Base-by-base conservation (phyloP, 108 stramenopile species). In the Conticribra guillardii region DNA sequence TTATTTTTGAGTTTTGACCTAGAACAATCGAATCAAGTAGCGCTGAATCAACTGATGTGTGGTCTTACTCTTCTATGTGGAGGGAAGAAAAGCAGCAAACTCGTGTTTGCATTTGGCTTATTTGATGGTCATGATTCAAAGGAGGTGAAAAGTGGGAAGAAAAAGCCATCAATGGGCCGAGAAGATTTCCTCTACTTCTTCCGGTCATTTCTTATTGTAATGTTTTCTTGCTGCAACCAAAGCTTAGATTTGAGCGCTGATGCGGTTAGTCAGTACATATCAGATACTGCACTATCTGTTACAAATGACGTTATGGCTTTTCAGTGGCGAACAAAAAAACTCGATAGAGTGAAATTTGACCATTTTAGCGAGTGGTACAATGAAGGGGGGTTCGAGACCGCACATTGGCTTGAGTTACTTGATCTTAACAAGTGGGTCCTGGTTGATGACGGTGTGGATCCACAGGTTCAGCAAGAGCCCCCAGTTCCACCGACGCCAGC, bases 341-440 rank as follows among this genome's bases (percentile, higher is more conserved):
- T 75, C 18, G 85, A 92, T 26, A 71, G 82, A n/a, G 76, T 96
- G n/a, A 75, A 85, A 41, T 96, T 96, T 74, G 95, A 96, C 50
- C 88, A 94, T 56, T 96, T 96, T 66, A 93, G 95, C 18, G 86
- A 85, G 51, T 96, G 97, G 97, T 99, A 98, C 82, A 99, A 98
- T 58, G 87, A 94, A 71, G 92, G 92, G 19, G 98, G 98, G 21
- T 96, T 84, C 58, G 89, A 97, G 70, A 88, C 69, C 27, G 92
- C 92, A 19, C 92, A 95, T 23, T 99, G 96, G 96, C 72, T 99
- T 50, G 98, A 99, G 73, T 91, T 99, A 18, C 81, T 97, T 2
- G 97, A 98, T 71, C 63, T 98, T 45, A 80, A 87, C 31, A 99
- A 99, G 79, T 97, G 96, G 96, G 94, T 91, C 5, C 66, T 87